These are phyloP conservation scores for Edaphochlamys debaryana DNA, from an alignment of 139 green algal species.

Conservation along the genomic window DNA sequence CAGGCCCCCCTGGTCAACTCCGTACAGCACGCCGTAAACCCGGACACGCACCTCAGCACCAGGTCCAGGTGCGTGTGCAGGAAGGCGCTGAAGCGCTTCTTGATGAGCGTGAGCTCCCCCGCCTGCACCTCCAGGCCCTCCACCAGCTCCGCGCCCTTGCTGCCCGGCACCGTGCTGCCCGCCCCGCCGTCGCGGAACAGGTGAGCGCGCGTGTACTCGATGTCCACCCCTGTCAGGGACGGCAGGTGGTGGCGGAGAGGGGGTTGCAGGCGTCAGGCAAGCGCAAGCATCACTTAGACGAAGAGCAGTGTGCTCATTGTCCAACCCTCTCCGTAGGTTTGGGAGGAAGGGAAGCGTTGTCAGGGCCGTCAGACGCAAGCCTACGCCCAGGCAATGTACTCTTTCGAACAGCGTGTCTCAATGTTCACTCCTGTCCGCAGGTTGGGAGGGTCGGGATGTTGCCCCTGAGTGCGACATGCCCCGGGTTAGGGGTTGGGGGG, in stretches of 20 bases:
- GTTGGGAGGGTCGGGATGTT: too few relatives aligned
- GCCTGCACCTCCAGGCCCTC: slow-evolving; percentile 43
- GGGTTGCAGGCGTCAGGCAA: neutral
- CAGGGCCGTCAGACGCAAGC: too few relatives aligned
- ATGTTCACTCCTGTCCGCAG: too few relatives aligned
- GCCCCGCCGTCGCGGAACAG: slow-evolving; percentile 40
- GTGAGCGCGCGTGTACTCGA: slow-evolving; percentile 64
- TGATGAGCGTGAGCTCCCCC: slow-evolving; percentile 66
- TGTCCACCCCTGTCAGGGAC: slow-evolving; percentile 56
- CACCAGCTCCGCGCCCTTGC: slow-evolving; percentile 56
- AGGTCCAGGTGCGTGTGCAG: slow-evolving; percentile 72
- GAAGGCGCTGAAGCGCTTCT: slow-evolving; percentile 78
- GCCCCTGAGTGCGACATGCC: too few relatives aligned
- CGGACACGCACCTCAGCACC: slow-evolving; percentile 59
- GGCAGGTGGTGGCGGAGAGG: neutral
- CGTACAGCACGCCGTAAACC: too few relatives aligned
- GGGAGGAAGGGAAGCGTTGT: too few relatives aligned
- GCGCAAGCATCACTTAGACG: too few relatives aligned
- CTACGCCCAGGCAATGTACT: neutral
- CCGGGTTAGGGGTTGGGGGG: too few relatives aligned
- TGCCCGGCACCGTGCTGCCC: slow-evolving; percentile 55
- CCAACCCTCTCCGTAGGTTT: too few relatives aligned
- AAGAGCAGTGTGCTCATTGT: neutral
- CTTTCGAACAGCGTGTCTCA: too few relatives aligned
- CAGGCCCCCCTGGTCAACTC: too few relatives aligned